phyloP scores from a whole-genome alignment of 1,284 basidiomycete genomes.

The Heterobasidion irregulare region DNA sequence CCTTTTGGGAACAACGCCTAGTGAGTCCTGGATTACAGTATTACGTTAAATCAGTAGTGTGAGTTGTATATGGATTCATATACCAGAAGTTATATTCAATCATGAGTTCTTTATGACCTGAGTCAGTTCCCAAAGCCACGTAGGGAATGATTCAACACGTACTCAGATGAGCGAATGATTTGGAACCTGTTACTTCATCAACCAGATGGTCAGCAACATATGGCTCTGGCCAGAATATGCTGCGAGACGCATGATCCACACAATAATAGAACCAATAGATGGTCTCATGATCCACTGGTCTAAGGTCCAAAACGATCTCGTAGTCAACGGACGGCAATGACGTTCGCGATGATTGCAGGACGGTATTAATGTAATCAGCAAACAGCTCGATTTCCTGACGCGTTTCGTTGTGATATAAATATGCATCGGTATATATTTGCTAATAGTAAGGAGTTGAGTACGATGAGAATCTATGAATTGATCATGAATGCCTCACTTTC shows the following conservation, averaged over 20 bases:
- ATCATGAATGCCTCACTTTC: no score
- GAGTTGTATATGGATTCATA: not conserved
- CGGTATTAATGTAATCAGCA: not conserved
- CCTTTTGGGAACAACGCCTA: not conserved
- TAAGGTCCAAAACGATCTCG: not conserved
- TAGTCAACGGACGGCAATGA: not conserved
- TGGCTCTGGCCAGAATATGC: conserved; percentile 20
- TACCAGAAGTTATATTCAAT: not conserved
- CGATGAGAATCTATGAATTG: no score
- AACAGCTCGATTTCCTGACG: not conserved
- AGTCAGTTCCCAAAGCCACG: not conserved
- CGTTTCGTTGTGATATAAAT: not conserved
- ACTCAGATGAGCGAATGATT: conserved; percentile 33
- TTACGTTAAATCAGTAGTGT: not conserved
- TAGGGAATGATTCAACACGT: conserved; percentile 10
- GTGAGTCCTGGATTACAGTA: not conserved
- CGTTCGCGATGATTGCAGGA: not conserved
- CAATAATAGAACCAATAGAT: conserved; percentile 18
- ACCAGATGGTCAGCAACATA: conserved; percentile 19
- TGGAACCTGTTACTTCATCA: conserved; percentile 26
- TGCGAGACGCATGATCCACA: conserved; percentile 12
- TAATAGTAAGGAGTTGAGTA: not conserved
- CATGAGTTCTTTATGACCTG: not conserved
- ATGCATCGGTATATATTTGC: not conserved
- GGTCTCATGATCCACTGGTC: no score